These are phyloP conservation scores for Pseudogymnoascus sp. DNA, from an alignment of 2,329 filamentous ascomycete genomes.

Conservation along the genomic window DNA sequence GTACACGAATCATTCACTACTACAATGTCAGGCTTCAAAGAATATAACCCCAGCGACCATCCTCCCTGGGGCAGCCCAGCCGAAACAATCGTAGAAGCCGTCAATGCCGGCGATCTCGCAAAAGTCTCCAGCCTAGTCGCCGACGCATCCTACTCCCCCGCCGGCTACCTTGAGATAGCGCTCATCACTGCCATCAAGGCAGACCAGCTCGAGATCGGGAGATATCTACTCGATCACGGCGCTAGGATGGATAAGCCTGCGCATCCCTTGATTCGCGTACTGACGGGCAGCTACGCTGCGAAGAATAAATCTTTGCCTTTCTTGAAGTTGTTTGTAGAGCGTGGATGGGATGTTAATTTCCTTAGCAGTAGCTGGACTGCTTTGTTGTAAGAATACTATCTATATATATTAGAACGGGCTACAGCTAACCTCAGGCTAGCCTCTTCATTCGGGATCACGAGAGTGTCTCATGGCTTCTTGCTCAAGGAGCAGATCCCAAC, in stretches of 20 bases:
- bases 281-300: too few species aligned
- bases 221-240: neutral
- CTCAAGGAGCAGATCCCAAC: neutral
- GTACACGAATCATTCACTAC: too few species aligned
- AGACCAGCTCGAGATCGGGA: neutral
- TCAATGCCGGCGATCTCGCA: neutral
- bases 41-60: neutral
- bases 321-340: too few species aligned
- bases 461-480: neutral
- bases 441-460: neutral
- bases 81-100: neutral
- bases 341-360: too few species aligned
- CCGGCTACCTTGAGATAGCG: neutral
- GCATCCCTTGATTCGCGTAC: too few species aligned
- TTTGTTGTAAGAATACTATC: too few species aligned
- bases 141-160: neutral
- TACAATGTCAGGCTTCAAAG: neutral
- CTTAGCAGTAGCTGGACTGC: too few species aligned
- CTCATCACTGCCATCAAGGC: neutral
- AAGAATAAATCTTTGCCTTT: too few species aligned
- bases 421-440: too few species aligned
- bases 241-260: too few species aligned
- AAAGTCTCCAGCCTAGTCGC: neutral
- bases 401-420: too few species aligned
- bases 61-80: neutral